Percentiles rank a stretch among this genome's conserved stretches.
Conservation (phyloP, 768 basidiomycete genomes). For the Collybiopsis luxurians region DNA sequence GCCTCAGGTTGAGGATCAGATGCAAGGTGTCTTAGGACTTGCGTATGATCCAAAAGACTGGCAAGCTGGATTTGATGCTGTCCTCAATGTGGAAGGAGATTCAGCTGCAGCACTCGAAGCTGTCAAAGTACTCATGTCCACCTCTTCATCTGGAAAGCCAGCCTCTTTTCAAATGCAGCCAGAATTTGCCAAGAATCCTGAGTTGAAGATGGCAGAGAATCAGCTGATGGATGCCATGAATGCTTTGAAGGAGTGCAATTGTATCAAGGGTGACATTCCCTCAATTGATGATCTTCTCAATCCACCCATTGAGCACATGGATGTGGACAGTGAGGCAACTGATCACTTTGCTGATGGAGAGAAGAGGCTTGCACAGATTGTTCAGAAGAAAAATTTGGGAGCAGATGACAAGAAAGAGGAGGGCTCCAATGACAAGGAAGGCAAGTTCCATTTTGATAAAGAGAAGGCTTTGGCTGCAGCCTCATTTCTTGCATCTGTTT, state of each 20-base stretch:
- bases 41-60: background rate
- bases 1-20: background rate
- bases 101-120: background rate
- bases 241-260: background rate
- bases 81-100: background rate
- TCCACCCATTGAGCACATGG: background rate
- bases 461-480: background rate
- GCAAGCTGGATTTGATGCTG: background rate
- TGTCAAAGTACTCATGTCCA: background rate
- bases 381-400: no score
- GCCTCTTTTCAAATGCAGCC: background rate
- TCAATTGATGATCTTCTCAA: background rate
- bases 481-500: background rate
- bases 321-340: constrained; percentile 9
- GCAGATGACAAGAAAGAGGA: background rate
- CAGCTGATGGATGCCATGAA: background rate
- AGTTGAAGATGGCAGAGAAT: background rate
- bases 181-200: background rate
- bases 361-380: no score
- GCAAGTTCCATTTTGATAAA: background rate
- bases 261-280: background rate
- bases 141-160: no score
- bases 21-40: background rate
- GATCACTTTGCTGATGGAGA: background rate
- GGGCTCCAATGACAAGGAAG: background rate